These are phyloP conservation scores for Gamarada debralockiae DNA, from an alignment of 495 filamentous ascomycete genomes.

Conservation along the genomic window DNA sequence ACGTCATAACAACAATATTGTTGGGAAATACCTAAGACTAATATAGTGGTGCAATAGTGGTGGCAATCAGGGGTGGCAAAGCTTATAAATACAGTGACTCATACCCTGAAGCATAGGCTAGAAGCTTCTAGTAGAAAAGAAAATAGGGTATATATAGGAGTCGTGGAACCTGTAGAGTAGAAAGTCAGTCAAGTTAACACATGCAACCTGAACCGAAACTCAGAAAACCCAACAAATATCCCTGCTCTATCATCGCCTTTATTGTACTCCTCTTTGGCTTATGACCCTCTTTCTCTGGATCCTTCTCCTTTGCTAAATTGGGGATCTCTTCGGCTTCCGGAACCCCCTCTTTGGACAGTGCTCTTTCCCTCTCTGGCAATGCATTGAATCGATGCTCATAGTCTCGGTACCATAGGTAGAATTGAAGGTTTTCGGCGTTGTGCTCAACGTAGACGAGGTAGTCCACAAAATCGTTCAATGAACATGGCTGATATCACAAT, in stretches of 20 bases:
- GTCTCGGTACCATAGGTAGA: conserved; percentile 70
- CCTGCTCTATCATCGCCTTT: conserved; percentile 2
- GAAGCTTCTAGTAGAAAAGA: no score
- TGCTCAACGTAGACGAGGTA: conserved; percentile 73
- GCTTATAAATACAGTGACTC: no score
- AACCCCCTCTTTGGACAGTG: conserved; percentile 65
- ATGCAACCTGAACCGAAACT: no score
- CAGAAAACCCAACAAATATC: no score
- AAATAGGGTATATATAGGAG: no score
- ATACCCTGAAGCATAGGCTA: no score
- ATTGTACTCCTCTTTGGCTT: conserved; percentile 3
- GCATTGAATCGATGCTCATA: conserved; percentile 57
- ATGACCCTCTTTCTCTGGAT: background rate
- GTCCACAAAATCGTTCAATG: conserved; percentile 75
- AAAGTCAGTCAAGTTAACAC: no score
- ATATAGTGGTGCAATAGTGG: no score
- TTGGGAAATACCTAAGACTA: no score
- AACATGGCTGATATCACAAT: conserved; percentile 50
- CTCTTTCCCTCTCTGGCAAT: conserved; percentile 45
- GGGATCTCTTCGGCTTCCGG: conserved; percentile 36
- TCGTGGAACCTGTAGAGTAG: no score
- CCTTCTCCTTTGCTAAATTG: background rate
- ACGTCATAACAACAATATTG: no score
- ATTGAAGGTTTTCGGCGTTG: conserved; percentile 75
- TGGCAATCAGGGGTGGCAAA: no score